phyloP scores from a whole-genome alignment of 2,329 filamentous ascomycete genomes.

The Elsinoe necatrix region DNA sequence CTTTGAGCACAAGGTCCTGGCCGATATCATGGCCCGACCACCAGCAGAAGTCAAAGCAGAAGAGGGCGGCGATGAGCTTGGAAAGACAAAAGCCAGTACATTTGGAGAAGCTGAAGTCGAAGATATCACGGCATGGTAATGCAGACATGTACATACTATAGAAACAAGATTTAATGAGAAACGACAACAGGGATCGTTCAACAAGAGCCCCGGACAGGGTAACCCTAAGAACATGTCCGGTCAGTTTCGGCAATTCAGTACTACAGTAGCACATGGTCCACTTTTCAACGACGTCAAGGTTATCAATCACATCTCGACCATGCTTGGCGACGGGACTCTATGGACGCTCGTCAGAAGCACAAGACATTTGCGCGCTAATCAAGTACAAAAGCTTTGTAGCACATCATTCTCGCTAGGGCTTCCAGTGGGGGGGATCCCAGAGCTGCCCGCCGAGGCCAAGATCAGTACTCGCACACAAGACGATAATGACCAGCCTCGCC shows the following conservation, averaged over 20 bases:
- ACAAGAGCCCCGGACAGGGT: neutral
- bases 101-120: slow-evolving; percentile 95
- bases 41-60: slow-evolving; percentile 32
- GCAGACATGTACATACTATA: slow-evolving; percentile 2
- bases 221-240: too few relatives aligned
- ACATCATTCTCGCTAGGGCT: neutral
- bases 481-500: neutral
- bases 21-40: slow-evolving; percentile 69
- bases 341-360: too few relatives aligned
- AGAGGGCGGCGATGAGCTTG: slow-evolving; percentile 28
- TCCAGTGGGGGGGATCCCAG: neutral
- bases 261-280: too few relatives aligned
- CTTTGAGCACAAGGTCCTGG: slow-evolving; percentile 74
- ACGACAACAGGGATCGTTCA: neutral
- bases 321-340: neutral
- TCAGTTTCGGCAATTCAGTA: too few relatives aligned
- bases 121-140: slow-evolving; percentile 88
- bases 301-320: neutral
- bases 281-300: neutral
- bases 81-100: slow-evolving; percentile 71
- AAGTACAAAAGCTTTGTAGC: neutral
- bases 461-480: neutral
- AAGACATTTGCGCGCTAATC: too few relatives aligned
- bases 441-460: neutral
- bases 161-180: neutral